Evolutionary conservation across 768 basidiomycete species (phyloP).

Genomic region (Tephrocybe sp.): DNA sequence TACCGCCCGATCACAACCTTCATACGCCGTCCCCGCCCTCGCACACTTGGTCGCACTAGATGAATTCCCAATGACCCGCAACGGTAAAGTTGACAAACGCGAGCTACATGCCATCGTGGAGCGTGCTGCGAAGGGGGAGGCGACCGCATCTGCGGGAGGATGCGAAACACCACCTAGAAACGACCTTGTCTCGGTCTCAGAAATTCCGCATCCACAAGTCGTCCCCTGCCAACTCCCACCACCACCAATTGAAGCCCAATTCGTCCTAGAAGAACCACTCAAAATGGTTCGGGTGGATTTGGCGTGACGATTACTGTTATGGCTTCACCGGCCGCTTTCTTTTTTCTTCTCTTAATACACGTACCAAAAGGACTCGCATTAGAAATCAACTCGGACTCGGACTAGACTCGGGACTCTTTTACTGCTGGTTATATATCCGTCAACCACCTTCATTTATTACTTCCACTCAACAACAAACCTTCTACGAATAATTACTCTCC

Average conservation of each 20-base stretch:
- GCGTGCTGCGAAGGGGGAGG: neutral
- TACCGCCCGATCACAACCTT: slow-evolving; percentile 40
- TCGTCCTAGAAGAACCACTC: slow-evolving; percentile 14
- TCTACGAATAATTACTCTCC: neutral
- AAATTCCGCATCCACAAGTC: neutral
- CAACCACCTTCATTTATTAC: neutral
- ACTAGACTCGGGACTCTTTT: neutral
- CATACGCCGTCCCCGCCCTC: slow-evolving; percentile 59
- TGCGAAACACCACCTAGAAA: neutral
- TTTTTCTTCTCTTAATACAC: neutral
- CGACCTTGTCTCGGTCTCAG: neutral
- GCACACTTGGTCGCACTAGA: slow-evolving; percentile 40
- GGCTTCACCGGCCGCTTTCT: neutral
- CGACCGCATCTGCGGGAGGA: neutral
- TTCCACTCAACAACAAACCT: neutral
- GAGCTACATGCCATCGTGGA: slow-evolving; percentile 27
- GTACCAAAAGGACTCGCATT: slow-evolving; percentile 1
- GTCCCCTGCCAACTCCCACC: slow-evolving; percentile 1
- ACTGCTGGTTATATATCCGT: neutral
- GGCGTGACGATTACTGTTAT: slow-evolving; percentile 1
- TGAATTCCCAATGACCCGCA: slow-evolving; percentile 52
- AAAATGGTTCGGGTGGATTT: slow-evolving; percentile 15
- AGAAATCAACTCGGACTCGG: neutral
- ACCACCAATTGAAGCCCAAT: slow-evolving; percentile 9
- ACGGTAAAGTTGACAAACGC: slow-evolving; percentile 50